Evolutionary conservation across 179 eudicot species (phyloP), one percentile per base, ranked within the genome.

Genomic region (Silene noctiflora): DNA sequence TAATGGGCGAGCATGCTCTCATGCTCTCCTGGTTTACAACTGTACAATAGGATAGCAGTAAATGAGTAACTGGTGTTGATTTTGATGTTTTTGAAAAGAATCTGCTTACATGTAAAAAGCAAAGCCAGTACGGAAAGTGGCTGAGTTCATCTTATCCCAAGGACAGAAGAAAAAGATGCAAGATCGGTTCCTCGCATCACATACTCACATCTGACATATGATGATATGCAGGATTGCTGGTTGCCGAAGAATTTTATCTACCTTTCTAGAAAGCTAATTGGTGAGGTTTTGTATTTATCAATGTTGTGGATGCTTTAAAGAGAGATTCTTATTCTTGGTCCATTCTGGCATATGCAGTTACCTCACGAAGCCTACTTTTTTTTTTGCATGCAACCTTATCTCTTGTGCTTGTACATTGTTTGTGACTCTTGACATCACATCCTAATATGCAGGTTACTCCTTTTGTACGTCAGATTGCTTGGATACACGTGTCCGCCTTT

Each of bases 161-260:
- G 72, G 42, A 16, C 13, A 71, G 70, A 72, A 72, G 63, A 65
- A 46, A 73, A 55, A 42, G 48, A 33, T 71, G 63, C 75, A 72
- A 75, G 77, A 63, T 58, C 77, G 80, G 67, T 77, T 82, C 82
- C 82, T 72, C 42, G 72, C 82, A 78, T 78, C 79, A 59, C 82
- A 78, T 71, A 78, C 17, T 64, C 27, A 67, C 69, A 65, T 33
- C 29, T 77, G 25, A 51, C 58, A 62, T 58, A 59, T 75, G 77
- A 72, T 79, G 77, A 76, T 62, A 31, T 19, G 29, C 81, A 82
- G 53, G 73, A 65, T 64, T 14, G 29, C 79, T 78, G 53, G 73
- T 71, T 64, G 81, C 81, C 61, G 75, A 69, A 74, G 73, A 64
- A 64, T 82, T 70, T 56, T 72, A 55, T 71, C 16, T 59, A 61